Base-by-base conservation (phyloP, 176 grass and related monocot species). In the Cenchrus americanus region DNA sequence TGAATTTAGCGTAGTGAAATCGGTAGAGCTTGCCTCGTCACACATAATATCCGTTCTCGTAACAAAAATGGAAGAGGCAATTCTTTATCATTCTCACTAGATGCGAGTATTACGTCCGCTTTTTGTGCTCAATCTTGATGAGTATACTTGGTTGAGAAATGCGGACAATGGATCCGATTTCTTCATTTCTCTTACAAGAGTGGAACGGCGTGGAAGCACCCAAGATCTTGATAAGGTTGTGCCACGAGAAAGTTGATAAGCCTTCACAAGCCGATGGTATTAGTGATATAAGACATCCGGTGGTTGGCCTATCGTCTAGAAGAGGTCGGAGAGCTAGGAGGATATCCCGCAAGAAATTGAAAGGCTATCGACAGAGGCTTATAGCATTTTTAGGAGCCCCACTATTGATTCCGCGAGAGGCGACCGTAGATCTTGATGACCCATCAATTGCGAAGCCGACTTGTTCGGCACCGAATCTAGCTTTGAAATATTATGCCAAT, bases 401-500 rank as follows among this genome's bases (percentile, higher is more conserved):
- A 75, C 70, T 69, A 85, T 82, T 82, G 76, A 73, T 75, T 71
- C 68, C 55, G 69, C 66, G n/a, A 55, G 96, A 94, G 66, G 83
- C 84, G 22, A 54, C 87, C 75, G 62, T 65, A 61, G 58, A 65
- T 44, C 52, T 27, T 3, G 79, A 71, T 80, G 85, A 89, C 14
- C 53, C 32, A n/a, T n/a, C 40, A 41, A 76, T n/a, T 0, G 69
- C 75, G 24, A 86, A 88, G 69, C 63, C 88, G 23, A 66, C 89
- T 71, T 84, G 69, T 87, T 90, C 89, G 96, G 89, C 44, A 98
- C 96, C 55, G 96, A 93, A 71, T 92, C 89, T 83, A 91, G 96
- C 8, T 80, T 85, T 69, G 96, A 98, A 93, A 92, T 98, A 89
- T 61, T 98, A 15, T 98, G 96, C 75, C 96, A 98, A 86, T 93